A percentile compares a stretch with the other conserved stretches of the same genome.
Evolutionary conservation across 345 rosid species (phyloP).

Genomic region (Lumnitzera littorea): DNA sequence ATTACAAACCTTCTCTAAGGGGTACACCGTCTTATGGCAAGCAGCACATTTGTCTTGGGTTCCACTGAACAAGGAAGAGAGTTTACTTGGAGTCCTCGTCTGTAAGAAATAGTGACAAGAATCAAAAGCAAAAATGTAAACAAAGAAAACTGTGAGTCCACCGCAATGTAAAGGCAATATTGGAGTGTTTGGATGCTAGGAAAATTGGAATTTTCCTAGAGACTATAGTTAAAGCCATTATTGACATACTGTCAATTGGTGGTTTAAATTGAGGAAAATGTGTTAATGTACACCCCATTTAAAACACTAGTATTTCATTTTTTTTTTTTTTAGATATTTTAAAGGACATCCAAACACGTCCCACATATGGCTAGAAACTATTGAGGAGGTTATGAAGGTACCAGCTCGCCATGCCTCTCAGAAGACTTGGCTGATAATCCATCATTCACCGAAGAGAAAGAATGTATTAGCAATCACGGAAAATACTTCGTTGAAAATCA

Average conservation of each 20-base stretch:
- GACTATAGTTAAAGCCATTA: too few species aligned
- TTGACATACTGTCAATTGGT: too few species aligned
- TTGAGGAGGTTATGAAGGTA: conserved; percentile 4
- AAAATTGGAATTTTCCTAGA: too few species aligned
- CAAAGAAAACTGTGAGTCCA: neutral
- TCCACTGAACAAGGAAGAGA: conserved; percentile 68
- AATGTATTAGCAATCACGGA: neutral
- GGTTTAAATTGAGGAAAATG: too few species aligned
- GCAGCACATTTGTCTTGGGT: conserved; percentile 76
- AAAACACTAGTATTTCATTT: too few species aligned
- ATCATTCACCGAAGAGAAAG: neutral
- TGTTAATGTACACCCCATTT: too few species aligned
- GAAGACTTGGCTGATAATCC: conserved; percentile 14
- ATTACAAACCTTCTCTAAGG: conserved; percentile 64
- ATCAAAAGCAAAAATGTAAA: neutral
- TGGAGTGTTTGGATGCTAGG: too few species aligned
- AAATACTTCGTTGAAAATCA: neutral
- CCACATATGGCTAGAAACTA: too few species aligned
- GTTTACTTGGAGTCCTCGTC: conserved; percentile 64
- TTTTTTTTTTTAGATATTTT: too few species aligned
- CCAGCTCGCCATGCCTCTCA: conserved; percentile 23
- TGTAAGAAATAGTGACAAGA: conserved; percentile 14
- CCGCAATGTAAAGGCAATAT: neutral
- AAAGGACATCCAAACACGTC: too few species aligned
- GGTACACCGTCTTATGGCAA: conserved; percentile 74